Evolutionary conservation across 257 asterid species (phyloP).

Genomic region (Linderniella brevidens): DNA sequence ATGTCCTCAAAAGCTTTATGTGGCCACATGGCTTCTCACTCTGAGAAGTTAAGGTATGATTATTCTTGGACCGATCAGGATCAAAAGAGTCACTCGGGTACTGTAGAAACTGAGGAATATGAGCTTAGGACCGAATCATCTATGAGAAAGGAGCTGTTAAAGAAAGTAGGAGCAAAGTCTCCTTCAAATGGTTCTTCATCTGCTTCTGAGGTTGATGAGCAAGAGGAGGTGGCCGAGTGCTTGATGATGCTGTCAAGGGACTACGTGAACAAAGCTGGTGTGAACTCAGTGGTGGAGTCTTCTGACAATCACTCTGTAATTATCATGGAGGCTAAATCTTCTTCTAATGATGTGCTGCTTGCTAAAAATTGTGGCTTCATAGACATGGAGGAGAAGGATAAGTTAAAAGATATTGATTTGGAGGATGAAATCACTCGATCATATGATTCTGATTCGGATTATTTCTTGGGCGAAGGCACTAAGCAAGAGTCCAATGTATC

Average conservation of each 20-base stretch:
- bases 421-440: constrained; percentile 20
- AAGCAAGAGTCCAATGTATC: constrained; percentile 65
- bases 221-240: constrained; percentile 73
- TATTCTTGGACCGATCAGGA: constrained; percentile 68
- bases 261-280: constrained; percentile 34
- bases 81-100: constrained; percentile 53
- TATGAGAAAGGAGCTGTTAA: constrained; percentile 31
- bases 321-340: constrained; percentile 48
- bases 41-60: constrained; percentile 61
- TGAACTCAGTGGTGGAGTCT: constrained; percentile 64
- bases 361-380: constrained; percentile 13
- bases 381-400: constrained; percentile 14
- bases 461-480: constrained; percentile 56
- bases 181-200: constrained; percentile 42
- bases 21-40: constrained; percentile 98
- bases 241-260: constrained; percentile 81
- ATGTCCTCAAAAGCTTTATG: constrained; percentile 82
- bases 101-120: constrained; percentile 30
- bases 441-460: constrained; percentile 80
- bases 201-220: constrained; percentile 63
- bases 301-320: constrained; percentile 81
- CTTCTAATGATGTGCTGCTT: constrained; percentile 39
- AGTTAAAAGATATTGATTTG: constrained; percentile 17
- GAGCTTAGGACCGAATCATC: constrained; percentile 30
- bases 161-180: constrained; percentile 29